Evolutionary conservation across 2,329 filamentous ascomycete genomes (phyloP), one percentile per base, ranked within the genome.

Genomic region (Chaetothyriales sp.): DNA sequence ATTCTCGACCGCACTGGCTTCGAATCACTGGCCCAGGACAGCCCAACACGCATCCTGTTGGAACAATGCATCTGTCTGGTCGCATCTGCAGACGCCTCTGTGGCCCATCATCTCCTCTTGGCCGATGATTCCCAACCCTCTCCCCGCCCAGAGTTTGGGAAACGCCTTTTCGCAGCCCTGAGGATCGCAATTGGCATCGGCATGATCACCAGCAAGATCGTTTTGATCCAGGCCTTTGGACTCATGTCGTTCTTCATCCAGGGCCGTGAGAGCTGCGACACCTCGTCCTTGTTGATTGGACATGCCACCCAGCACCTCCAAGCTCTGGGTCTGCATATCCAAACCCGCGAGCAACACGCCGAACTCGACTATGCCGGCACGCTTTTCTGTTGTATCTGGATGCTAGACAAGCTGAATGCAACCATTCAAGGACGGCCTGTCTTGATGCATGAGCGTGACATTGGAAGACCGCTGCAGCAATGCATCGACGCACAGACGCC

Each of bases 201-300:
- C 12, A 62, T 79, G 43, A 71, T 80, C 6, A 66, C 69, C 0
- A 73, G 79, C 54, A 68, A 74, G n/a, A 67, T 79, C 5, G 65
- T 77, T 25, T 70, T 77, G 46, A 76, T 78, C 36, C 74, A 76
- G 25, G 68, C 74, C 12, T 66, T 78, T 5, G 68, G 72, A 22
- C 69, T 80, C 46, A 62, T 80, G 18, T 77, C 77, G 0, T 65
- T 80, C n/a, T 80, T 78, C 57, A 73, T 72, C n/a, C 77, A 81
- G 52, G 69, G 68, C 44, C 67, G 73, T 1, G 72, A 76, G 32
- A 76, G 80, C 55, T 70, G 74, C 9, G 75, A 79, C 56, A 59
- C 74, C 3, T 75, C 77, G 0, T 71, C 76, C 1, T 70, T 77
- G 25, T 62, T 79, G 2, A 74, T 73, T 25, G 71, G 69, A 6